Base-by-base conservation (phyloP, 2,329 filamentous ascomycete species). In the Fusarium torreyae region DNA sequence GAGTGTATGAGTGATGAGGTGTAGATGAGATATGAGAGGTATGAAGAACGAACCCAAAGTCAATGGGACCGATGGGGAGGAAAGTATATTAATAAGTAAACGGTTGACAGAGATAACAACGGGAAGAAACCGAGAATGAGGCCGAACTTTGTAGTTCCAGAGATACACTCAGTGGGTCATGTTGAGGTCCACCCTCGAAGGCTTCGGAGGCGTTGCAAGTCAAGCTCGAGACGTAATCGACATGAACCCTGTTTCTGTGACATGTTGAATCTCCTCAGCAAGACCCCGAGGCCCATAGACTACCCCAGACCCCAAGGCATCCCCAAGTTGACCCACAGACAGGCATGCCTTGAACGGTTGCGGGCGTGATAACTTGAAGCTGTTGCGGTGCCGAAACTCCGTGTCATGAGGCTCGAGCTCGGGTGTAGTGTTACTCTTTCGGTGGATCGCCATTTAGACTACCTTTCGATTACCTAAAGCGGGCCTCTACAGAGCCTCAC, bases 391-490 rank as follows among this genome's bases (percentile, higher is more conserved):
- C 66, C 66, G 66, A 66, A 68, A 48, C 61, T 69, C 66, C 62
- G 62, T 65, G 53, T 57, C 62, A 48, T 69, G 59, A 61, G 53
- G 54, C 55, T 60, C 65, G 65, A 66, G 65, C 64, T 61, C 36
- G 39, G 36, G 38, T 45, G 58, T 44, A 60, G 46, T 52, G 56
- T 54, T 44, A 13, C 42, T 39, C 40, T 36, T 43, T 6, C 15
- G 43, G 61, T 65, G 62, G 62, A 65, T 53, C 62, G 15, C 28
- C 40, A 64, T 45, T 48, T 40, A 48, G 57, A 50, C 38, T 11
- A 52, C 45, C 48, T 66, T 69, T 66, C 55, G 18, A 65, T 68
- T 68, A 68, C 66, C 36, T 68, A 69, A 69, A 69, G 66, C 52
- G 66, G 66, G 36, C 42, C 60, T 14, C 8, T 6, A 51, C 63